Evolutionary conservation across 495 filamentous ascomycete genomes (phyloP).

Genomic region (Penicillium bialowiezense): DNA sequence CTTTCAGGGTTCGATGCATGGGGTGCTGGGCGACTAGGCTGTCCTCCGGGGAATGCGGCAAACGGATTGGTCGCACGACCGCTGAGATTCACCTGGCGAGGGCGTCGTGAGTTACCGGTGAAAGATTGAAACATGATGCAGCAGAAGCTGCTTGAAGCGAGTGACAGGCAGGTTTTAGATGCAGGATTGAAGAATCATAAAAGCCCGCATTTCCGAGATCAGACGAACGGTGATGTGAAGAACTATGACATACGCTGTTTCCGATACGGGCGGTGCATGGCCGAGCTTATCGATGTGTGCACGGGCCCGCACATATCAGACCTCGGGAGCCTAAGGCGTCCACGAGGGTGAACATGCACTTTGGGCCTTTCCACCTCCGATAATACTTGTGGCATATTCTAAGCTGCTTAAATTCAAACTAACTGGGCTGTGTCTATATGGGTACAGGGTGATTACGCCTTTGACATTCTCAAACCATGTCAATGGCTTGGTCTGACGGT

Average conservation of each 20-base stretch:
- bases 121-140: conserved; percentile 82
- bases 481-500: too few relatives aligned
- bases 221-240: conserved; percentile 19
- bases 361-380: neutral
- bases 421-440: too few relatives aligned
- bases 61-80: conserved; percentile 79
- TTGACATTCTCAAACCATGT: too few relatives aligned
- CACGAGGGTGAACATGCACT: neutral
- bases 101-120: conserved; percentile 79
- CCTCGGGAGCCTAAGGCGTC: neutral
- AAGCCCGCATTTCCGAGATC: conserved; percentile 15
- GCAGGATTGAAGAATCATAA: conserved; percentile 10
- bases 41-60: conserved; percentile 44
- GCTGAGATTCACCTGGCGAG: conserved; percentile 90
- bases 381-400: neutral
- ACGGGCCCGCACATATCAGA: conserved; percentile 12
- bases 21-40: conserved; percentile 33
- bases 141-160: conserved; percentile 8
- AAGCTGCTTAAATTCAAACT: too few relatives aligned
- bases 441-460: too few relatives aligned
- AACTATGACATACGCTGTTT: conserved; percentile 31
- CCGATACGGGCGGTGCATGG: conserved; percentile 20
- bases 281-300: conserved; percentile 21
- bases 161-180: conserved; percentile 8
- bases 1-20: conserved; percentile 62